Conservation (phyloP, 306 rosid genomes). For the Astragalus membranaceus region DNA sequence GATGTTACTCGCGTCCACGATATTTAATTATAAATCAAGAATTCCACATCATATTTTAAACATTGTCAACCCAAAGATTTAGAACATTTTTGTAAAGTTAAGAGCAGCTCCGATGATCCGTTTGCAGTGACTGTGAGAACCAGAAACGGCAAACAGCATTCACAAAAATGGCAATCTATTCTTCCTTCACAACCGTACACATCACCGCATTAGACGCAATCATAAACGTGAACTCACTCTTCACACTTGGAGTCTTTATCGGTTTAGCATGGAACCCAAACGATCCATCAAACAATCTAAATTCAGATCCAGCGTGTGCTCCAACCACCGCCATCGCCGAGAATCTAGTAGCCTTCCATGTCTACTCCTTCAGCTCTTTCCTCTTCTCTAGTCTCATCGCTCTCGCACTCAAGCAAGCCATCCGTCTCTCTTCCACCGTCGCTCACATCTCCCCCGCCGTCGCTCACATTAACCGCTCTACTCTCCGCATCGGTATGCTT, state of each 20-base stretch:
- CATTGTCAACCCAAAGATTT: too few species aligned
- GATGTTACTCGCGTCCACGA: too few species aligned
- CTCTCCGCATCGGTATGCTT: slow-evolving; percentile 68
- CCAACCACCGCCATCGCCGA: slow-evolving; percentile 54
- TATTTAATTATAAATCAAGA: too few species aligned
- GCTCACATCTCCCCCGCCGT: slow-evolving; percentile 27
- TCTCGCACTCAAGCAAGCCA: slow-evolving; percentile 72
- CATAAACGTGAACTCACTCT: slow-evolving; percentile 80
- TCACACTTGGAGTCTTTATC: slow-evolving; percentile 82
- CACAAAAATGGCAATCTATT: slow-evolving; percentile 25
- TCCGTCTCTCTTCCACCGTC: slow-evolving; percentile 40
- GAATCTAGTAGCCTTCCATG: slow-evolving; percentile 78
- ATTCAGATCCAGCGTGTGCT: slow-evolving; percentile 27
- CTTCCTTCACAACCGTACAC: slow-evolving; percentile 61
- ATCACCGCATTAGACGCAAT: slow-evolving; percentile 74
- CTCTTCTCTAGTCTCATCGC: slow-evolving; percentile 97
- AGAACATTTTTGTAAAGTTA: neutral
- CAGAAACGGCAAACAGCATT: neutral
- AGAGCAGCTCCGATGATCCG: neutral
- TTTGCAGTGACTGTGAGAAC: neutral
- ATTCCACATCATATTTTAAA: too few species aligned
- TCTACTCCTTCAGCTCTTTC: slow-evolving; percentile 94
- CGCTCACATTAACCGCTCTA: slow-evolving; percentile 44
- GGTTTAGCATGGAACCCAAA: slow-evolving; percentile 72
- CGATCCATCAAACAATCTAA: slow-evolving; percentile 55